These are phyloP conservation scores for Gonium pectorale DNA, from an alignment of 139 green algal species.

Conservation along the genomic window DNA sequence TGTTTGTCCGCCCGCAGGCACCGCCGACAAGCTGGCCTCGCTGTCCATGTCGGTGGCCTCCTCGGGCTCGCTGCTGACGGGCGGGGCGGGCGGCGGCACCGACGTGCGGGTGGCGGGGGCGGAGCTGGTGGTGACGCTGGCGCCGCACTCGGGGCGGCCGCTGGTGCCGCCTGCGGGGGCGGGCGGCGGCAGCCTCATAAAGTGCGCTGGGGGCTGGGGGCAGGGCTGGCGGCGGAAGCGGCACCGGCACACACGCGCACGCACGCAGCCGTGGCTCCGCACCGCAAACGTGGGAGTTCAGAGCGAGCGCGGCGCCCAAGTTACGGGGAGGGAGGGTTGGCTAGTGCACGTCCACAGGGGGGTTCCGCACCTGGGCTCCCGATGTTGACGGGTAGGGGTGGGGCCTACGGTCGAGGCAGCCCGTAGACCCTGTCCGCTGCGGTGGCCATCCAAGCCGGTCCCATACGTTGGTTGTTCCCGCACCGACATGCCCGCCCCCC, in stretches of 20 bases:
- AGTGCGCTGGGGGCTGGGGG: neutral
- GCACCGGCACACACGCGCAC: too few species aligned
- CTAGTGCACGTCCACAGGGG: too few species aligned
- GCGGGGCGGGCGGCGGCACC: neutral
- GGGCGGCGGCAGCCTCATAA: slow-evolving; percentile 7
- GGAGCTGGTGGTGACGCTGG: slow-evolving; percentile 25
- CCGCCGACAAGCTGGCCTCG: neutral
- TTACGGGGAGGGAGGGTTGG: too few species aligned
- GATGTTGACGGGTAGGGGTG: too few species aligned
- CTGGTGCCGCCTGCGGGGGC: slow-evolving; percentile 19
- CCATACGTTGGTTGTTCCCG: too few species aligned
- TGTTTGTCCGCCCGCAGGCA: neutral
- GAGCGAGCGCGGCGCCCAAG: too few species aligned
- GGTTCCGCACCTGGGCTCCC: too few species aligned
- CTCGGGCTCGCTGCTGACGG: neutral
- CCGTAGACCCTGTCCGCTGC: too few species aligned
- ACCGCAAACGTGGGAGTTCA: too few species aligned
- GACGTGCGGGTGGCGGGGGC: slow-evolving; percentile 17
- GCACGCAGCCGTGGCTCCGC: too few species aligned
- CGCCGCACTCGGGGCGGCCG: neutral
- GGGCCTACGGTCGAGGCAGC: too few species aligned
- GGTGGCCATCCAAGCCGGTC: too few species aligned
- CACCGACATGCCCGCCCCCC: neutral
- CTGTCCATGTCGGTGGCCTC: neutral
- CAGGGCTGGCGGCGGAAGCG: neutral